These are phyloP conservation scores for Isabelozyma pseudorhagii DNA, from an alignment of 805 yeast genomes.

Conservation along the genomic window DNA sequence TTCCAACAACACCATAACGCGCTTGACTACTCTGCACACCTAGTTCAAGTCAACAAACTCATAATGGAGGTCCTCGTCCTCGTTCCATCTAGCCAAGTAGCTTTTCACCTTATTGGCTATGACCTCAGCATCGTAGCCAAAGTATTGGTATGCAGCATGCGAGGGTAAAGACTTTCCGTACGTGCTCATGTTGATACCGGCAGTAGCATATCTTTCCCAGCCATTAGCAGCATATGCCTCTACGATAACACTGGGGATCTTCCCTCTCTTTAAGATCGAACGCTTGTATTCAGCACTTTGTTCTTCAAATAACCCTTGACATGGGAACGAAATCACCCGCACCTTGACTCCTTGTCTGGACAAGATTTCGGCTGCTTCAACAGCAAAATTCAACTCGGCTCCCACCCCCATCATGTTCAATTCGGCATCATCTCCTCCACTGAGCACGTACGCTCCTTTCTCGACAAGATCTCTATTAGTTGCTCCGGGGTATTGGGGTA, in stretches of 20 bases:
- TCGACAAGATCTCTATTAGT: constrained; percentile 14
- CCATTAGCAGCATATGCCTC: constrained; percentile 33
- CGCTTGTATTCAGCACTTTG: constrained; percentile 23
- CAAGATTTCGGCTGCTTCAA: constrained; percentile 21
- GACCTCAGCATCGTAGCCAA: constrained; percentile 20
- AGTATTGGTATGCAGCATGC: constrained; percentile 23
- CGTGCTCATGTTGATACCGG: constrained; percentile 27
- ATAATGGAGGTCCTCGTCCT: constrained; percentile 13
- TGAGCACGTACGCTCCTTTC: constrained; percentile 25
- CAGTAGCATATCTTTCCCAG: constrained; percentile 35
- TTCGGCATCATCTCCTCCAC: constrained; percentile 14
- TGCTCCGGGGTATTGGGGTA: constrained; percentile 19
- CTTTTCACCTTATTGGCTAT: constrained; percentile 23
- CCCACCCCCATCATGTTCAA: constrained; percentile 25
- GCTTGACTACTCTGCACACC: too few species aligned
- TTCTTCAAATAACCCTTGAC: constrained; percentile 24
- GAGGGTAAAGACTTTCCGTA: constrained; percentile 36
- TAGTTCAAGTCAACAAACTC: constrained; percentile 26
- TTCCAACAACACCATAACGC: too few species aligned
- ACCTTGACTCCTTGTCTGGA: constrained; percentile 17
- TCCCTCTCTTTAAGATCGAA: constrained; percentile 17
- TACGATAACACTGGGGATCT: constrained; percentile 24
- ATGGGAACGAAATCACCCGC: constrained; percentile 27
- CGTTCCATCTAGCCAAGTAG: constrained; percentile 13
- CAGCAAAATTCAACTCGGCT: constrained; percentile 23